Evolutionary conservation across 306 rosid genomes (phyloP).

Genomic region (Cucurbita ficifolia): DNA sequence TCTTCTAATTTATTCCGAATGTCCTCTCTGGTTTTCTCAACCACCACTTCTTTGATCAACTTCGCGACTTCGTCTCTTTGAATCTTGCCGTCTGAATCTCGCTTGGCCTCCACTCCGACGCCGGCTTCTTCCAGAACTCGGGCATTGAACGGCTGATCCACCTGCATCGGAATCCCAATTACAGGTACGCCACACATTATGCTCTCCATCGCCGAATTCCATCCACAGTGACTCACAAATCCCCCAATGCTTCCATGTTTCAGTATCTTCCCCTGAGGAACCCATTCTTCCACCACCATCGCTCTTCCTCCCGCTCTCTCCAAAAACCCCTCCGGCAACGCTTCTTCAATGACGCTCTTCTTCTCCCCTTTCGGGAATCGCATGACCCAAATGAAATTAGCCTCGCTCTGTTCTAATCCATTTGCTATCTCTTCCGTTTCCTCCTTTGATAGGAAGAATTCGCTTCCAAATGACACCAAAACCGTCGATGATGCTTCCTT

Average conservation of each 20-base stretch:
- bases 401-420: slow-evolving; percentile 11
- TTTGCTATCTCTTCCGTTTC: slow-evolving; percentile 11
- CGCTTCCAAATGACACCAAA: slow-evolving; percentile 17
- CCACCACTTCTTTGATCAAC: slow-evolving; percentile 6
- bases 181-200: slow-evolving; percentile 12
- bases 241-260: slow-evolving; percentile 11
- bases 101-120: slow-evolving; percentile 10
- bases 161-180: slow-evolving; percentile 9
- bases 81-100: not conserved
- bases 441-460: slow-evolving; percentile 8
- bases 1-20: slow-evolving; percentile 3
- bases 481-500: slow-evolving; percentile 8
- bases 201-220: slow-evolving; percentile 23
- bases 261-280: slow-evolving; percentile 14
- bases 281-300: slow-evolving; percentile 9
- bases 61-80: not conserved
- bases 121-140: slow-evolving; percentile 6
- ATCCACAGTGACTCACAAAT: slow-evolving; percentile 25
- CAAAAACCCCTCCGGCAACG: slow-evolving; percentile 7
- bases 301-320: slow-evolving; percentile 7
- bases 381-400: slow-evolving; percentile 13
- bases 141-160: slow-evolving; percentile 16
- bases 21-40: not conserved
- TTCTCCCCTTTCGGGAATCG: slow-evolving; percentile 5
- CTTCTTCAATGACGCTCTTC: not conserved